Evolutionary conservation across 2,329 filamentous ascomycete genomes (phyloP), one percentile per base, ranked within the genome.

Genomic region (Colletotrichum navitas): DNA sequence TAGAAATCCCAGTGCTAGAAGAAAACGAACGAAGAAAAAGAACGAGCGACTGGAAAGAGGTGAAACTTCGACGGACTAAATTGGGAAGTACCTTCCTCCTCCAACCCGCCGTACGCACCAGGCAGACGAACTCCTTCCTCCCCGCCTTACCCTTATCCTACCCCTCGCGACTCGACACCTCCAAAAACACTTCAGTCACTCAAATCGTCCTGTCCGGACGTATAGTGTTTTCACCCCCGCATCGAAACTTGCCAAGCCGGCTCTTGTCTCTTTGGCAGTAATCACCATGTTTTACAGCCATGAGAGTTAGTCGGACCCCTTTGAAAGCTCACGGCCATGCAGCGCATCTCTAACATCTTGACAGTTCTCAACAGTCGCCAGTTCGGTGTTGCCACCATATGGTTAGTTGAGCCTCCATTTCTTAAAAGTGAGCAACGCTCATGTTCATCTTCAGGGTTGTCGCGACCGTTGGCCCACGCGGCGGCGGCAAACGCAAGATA

Each of bases 301-400:
- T 83, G 95, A 98, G 83, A 94, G 95, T 96, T 85, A 79, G 91
- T 82, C n/a, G 45, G 5, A 29, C 24, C 14, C 26, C 18, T 12
- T 55, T 21, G 12, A 5, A 21, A n/a, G 52, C 18, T 69, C 29
- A 51, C 14, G 21, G 4, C n/a, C 8, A 8, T 36, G 14, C 39
- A 49, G 12, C 4, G n/a, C 18, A 36, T 21, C 32, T 16, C 78
- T 82, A 55, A 84, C 76, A 26, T 12, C 29, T 54, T n/a, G 26
- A 14, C 68, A 92, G 90, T 99, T 71, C 89, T 99, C 66, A 96
- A 91, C 4, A 95, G 89, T 73, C 91, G 91, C 78, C 92, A 96
- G 80, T 93, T 98, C 88, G 96, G 96, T 67, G 93, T 99, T 68
- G 93, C 95, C 18, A 99, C 95, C 2, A 92, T 99, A 72, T 99